phyloP scores from a whole-genome alignment of 345 rosid species.

The Viola odorata region DNA sequence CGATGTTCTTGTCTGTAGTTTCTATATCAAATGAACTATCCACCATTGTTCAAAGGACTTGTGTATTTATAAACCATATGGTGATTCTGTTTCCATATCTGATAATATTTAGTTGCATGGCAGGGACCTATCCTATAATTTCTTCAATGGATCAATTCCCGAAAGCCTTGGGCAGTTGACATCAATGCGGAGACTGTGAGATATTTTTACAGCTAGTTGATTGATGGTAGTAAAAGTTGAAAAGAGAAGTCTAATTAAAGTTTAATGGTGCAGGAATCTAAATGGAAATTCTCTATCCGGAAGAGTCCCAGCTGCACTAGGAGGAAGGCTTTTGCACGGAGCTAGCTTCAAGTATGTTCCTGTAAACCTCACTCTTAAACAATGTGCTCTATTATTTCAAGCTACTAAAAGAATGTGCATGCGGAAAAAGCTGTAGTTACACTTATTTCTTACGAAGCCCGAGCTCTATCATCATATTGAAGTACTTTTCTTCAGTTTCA shows the following conservation, averaged over 20 bases:
- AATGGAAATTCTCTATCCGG: constrained; percentile 86
- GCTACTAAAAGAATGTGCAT: too few relatives aligned
- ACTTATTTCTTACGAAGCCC: neutral
- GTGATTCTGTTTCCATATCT: constrained; percentile 5
- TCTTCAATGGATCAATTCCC: constrained; percentile 81
- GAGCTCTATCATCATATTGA: constrained; percentile 11
- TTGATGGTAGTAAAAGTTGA: neutral
- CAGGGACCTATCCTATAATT: constrained; percentile 95
- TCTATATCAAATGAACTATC: neutral
- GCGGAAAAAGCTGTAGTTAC: neutral
- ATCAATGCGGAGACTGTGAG: constrained; percentile 75
- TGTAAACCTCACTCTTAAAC: constrained; percentile 5
- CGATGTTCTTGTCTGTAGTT: too few relatives aligned
- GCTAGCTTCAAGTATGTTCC: constrained; percentile 87
- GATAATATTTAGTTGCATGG: neutral
- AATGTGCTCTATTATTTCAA: neutral
- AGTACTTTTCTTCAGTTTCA: constrained; percentile 55
- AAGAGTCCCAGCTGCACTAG: constrained; percentile 77
- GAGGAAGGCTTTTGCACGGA: constrained; percentile 89
- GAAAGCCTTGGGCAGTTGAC: constrained; percentile 79
- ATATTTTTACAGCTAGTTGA: constrained; percentile 1
- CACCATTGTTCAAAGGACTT: neutral
- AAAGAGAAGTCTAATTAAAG: neutral
- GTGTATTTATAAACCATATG: too few relatives aligned
- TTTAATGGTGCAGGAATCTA: constrained; percentile 59